Conservation (phyloP, 1,139 yeast genomes). For the Scheffersomyces cryptocercus region DNA sequence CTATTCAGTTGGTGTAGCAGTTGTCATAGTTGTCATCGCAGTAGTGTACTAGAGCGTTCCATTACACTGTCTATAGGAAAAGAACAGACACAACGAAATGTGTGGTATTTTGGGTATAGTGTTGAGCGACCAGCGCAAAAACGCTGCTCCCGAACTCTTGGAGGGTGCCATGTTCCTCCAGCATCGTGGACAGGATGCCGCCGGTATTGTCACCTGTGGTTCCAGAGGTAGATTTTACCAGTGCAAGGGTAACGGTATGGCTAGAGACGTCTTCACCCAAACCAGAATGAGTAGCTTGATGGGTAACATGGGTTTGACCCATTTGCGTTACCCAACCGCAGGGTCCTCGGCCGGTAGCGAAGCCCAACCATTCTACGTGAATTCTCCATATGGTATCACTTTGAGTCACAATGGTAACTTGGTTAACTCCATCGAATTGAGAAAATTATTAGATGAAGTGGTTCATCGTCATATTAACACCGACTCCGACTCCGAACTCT, state of each 20-base stretch:
- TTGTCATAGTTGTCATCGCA: not conserved
- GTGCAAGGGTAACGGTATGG: constrained; percentile 99
- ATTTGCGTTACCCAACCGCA: constrained; percentile 95
- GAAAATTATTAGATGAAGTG: constrained; percentile 80
- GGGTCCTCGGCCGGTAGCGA: constrained; percentile 97
- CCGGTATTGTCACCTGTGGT: constrained; percentile 98
- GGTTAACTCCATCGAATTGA: constrained; percentile 79
- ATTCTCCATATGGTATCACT: constrained; percentile 92
- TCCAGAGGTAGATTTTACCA: constrained; percentile 90
- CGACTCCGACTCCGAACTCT: constrained; percentile 90
- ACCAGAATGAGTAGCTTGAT: constrained; percentile 73
- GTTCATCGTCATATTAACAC: constrained; percentile 98
- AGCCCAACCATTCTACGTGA: constrained; percentile 98
- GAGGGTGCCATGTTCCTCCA: constrained; percentile 94
- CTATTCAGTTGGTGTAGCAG: not conserved
- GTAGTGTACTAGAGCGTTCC: too few relatives aligned
- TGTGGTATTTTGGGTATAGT: constrained; percentile 95
- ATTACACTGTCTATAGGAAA: not conserved
- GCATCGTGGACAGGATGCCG: constrained; percentile 99
- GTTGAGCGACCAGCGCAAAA: constrained; percentile 68
- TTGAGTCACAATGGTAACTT: constrained; percentile 93
- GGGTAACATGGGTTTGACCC: constrained; percentile 96
- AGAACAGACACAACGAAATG: constrained; percentile 41
- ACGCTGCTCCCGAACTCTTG: constrained; percentile 85
- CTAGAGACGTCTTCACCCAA: constrained; percentile 92